Base-by-base conservation (phyloP, 2,329 filamentous ascomycete genomes). In the Sclerotinia minor region DNA sequence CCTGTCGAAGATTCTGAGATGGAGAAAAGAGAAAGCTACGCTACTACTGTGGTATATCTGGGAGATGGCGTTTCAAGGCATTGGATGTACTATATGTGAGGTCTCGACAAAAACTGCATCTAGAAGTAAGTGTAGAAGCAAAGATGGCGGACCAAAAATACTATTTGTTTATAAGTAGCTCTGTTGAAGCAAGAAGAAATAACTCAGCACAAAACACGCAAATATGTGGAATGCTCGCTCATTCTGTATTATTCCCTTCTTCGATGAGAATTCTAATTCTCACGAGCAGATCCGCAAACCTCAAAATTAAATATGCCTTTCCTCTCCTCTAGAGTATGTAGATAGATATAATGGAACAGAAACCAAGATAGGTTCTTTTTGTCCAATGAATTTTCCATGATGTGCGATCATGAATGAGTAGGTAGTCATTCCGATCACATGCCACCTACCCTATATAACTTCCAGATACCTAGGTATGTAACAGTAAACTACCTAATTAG, bases 1-100 rank as follows among this genome's bases (percentile, higher is more conserved):
- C 32, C 29, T 35, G 19, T 45, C 21, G 8, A 45, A 60, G 26
- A 47, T 60, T n/a, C 38, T n/a, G 44, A 61, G 45, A 32, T 45
- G n/a, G 45, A 50, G 59, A 45, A 61, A 61, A 41, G 29, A 50
- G 59, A 45, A 61, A 47, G n/a, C 45, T 45, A 45, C 63, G 24
- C 57, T 69, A 21, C 57, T 69, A 21, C 57, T 69, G 64, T 59
- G 35, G 60, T 67, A 65, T 67, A 69, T 50, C 47, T 54, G 64
- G 63, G 64, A 64, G 64, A 66, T 58, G 67, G 67, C 67, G 67
- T 69, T 69, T 69, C 45, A 63, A 65, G 67, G 58, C 41, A 69
- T 67, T 55, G 19, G 65, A 59, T 66, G 64, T 66, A 66, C 44
- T 66, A 60, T 66, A 66, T 60, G 32, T 66, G 54, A 66, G 64